Conservation (phyloP, 129 eudicot species). For the Centaurea solstitialis region DNA sequence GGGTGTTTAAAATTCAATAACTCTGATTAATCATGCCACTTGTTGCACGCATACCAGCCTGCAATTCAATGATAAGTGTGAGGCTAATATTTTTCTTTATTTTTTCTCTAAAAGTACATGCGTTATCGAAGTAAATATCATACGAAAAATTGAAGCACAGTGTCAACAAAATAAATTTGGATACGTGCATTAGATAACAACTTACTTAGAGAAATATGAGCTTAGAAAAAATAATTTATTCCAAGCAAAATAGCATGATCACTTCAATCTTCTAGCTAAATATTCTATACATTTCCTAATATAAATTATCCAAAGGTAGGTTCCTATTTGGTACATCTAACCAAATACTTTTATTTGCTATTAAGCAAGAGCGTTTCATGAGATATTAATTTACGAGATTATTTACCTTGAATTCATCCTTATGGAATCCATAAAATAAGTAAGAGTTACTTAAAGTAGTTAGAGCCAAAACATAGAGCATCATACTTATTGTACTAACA, state of each 20-base stretch:
- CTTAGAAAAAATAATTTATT: neutral
- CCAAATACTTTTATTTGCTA: neutral
- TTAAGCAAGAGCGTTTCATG: neutral
- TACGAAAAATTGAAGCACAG: neutral
- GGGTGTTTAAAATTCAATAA: conserved; percentile 50
- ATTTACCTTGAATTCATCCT: conserved; percentile 88
- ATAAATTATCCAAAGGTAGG: too few relatives aligned
- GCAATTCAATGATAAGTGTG: conserved; percentile 4
- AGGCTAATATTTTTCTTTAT: neutral
- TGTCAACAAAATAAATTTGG: neutral
- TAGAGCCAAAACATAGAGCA: neutral
- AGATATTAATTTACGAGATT: too few relatives aligned
- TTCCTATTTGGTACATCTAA: too few relatives aligned
- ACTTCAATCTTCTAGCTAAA: neutral
- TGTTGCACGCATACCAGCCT: conserved; percentile 85
- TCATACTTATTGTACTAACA: neutral
- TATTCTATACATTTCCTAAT: neutral
- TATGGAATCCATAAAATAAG: conserved; percentile 74
- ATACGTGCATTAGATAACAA: neutral
- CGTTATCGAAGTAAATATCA: neutral
- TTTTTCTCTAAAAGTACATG: neutral
- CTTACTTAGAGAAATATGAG: neutral
- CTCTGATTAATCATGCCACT: conserved; percentile 53
- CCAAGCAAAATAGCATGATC: neutral
- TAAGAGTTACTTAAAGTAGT: neutral